phyloP scores from a whole-genome alignment of 257 asterid species.

The Asclepias syriaca region DNA sequence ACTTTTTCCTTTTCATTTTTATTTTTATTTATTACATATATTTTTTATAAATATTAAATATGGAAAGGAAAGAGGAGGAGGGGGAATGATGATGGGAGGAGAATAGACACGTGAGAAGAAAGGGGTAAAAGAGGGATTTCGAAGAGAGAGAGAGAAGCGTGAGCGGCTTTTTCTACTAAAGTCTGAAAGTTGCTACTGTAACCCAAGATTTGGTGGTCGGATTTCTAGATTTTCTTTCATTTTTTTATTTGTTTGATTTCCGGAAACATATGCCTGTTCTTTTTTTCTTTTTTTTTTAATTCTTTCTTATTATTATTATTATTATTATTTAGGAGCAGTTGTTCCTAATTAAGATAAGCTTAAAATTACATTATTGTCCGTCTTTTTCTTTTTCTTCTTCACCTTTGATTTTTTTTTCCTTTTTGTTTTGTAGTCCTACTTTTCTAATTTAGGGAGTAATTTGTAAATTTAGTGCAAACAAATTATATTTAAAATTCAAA shows the following conservation, averaged over 20 bases:
- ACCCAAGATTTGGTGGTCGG: conserved; percentile 27
- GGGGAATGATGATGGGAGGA: conserved; percentile 7
- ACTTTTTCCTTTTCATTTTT: not conserved
- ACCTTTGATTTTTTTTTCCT: too few species aligned
- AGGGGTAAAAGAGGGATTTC: not conserved
- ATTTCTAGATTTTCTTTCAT: conserved; percentile 13
- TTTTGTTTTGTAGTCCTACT: too few species aligned
- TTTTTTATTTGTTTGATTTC: conserved; percentile 14
- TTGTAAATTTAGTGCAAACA: too few species aligned
- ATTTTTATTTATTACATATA: too few species aligned
- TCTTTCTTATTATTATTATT: too few species aligned
- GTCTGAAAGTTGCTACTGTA: conserved; percentile 15
- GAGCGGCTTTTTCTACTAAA: conserved; percentile 1
- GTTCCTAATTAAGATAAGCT: too few species aligned
- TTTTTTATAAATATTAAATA: not conserved
- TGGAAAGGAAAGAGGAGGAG: not conserved
- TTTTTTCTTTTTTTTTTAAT: too few species aligned
- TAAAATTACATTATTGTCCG: too few species aligned
- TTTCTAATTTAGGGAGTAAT: too few species aligned
- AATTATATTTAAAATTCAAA: too few species aligned
- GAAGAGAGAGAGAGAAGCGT: conserved; percentile 9
- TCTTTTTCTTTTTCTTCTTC: not conserved
- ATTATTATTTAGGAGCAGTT: too few species aligned
- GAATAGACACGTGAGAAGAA: conserved; percentile 13
- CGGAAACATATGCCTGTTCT: conserved; percentile 6